Evolutionary conservation across 2,329 filamentous ascomycete species (phyloP).

Genomic region (Hypoxylon sp.): DNA sequence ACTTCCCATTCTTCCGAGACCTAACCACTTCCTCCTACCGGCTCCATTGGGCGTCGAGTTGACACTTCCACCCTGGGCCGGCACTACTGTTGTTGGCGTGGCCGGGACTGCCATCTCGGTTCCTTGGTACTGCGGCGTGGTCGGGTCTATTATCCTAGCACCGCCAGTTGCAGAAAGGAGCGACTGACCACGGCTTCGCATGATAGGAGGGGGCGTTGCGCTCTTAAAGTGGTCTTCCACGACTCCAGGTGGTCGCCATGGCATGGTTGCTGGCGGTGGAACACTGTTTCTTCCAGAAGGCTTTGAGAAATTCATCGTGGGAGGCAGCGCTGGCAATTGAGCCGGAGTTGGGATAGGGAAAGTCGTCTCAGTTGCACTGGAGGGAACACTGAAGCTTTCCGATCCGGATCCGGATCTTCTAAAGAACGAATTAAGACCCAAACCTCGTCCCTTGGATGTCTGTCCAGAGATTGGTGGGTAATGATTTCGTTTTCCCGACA

Average conservation of each 20-base stretch:
- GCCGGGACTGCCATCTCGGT: slow-evolving; percentile 18
- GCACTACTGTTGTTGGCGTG: slow-evolving; percentile 33
- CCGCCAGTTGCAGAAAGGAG: slow-evolving; percentile 18
- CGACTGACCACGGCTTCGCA: slow-evolving; percentile 57
- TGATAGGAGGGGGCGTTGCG: slow-evolving; percentile 69
- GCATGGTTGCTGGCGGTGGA: slow-evolving; percentile 49
- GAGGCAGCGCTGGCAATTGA: slow-evolving; percentile 36
- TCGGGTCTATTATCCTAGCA: slow-evolving; percentile 11
- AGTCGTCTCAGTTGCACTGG: slow-evolving; percentile 36
- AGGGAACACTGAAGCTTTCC: slow-evolving; percentile 49
- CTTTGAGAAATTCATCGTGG: slow-evolving; percentile 24
- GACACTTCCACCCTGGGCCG: slow-evolving; percentile 9
- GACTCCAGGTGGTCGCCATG: slow-evolving; percentile 57
- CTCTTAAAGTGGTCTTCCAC: slow-evolving; percentile 61
- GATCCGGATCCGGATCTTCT: slow-evolving; percentile 63
- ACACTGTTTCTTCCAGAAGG: slow-evolving; percentile 49
- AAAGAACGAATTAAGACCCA: slow-evolving; percentile 65
- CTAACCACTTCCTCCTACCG: slow-evolving; percentile 50
- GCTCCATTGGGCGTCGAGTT: slow-evolving; percentile 17
- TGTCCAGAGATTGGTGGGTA: slow-evolving; percentile 66
- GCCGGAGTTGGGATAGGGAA: slow-evolving; percentile 42
- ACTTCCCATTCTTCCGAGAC: slow-evolving; percentile 48
- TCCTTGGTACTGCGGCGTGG: slow-evolving; percentile 22
- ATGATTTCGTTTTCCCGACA: slow-evolving; percentile 51
- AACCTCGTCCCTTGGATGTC: slow-evolving; percentile 56